Conservation (phyloP, 371 early-diverging fungal species). For the Nematocida sp. region DNA sequence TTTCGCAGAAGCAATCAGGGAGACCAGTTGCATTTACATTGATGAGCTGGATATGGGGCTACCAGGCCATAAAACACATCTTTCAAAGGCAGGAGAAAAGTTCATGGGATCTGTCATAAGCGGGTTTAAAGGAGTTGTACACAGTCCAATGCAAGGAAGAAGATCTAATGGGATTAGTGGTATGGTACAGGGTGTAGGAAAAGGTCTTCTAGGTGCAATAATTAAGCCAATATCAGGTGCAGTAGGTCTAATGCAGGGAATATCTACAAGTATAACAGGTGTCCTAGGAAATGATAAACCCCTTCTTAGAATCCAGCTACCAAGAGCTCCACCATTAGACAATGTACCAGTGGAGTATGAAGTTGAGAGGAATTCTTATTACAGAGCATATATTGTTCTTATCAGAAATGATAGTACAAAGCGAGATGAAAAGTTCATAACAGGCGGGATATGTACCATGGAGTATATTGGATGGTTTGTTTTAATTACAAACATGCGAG, state of each 20-base stretch:
- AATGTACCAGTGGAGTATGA: slow-evolving; percentile 42
- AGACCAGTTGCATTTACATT: slow-evolving; percentile 50
- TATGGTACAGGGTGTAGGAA: slow-evolving; percentile 56
- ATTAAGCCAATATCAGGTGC: slow-evolving; percentile 56
- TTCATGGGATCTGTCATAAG: slow-evolving; percentile 58
- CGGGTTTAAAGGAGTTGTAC: slow-evolving; percentile 51
- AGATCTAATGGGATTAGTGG: slow-evolving; percentile 49
- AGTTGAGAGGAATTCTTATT: slow-evolving; percentile 40
- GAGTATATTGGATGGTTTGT: slow-evolving; percentile 42
- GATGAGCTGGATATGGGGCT: slow-evolving; percentile 40
- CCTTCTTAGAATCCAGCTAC: slow-evolving; percentile 48
- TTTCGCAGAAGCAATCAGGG: slow-evolving; percentile 33
- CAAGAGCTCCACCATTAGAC: slow-evolving; percentile 41
- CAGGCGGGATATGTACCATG: slow-evolving; percentile 28
- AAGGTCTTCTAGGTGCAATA: slow-evolving; percentile 51
- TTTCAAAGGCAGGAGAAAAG: slow-evolving; percentile 56
- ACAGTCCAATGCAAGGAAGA: slow-evolving; percentile 55
- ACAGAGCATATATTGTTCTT: slow-evolving; percentile 42
- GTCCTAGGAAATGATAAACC: slow-evolving; percentile 40
- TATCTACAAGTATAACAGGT: slow-evolving; percentile 45
- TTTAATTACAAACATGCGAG: slow-evolving; percentile 29
- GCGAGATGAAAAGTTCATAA: slow-evolving; percentile 29
- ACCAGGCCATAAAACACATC: slow-evolving; percentile 37
- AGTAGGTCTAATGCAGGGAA: slow-evolving; percentile 43
- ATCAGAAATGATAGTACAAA: background rate